A percentile compares a stretch with the other conserved stretches of the same genome.
phyloP scores from a whole-genome alignment of 768 basidiomycete genomes.

The Lyophyllum atratum region DNA sequence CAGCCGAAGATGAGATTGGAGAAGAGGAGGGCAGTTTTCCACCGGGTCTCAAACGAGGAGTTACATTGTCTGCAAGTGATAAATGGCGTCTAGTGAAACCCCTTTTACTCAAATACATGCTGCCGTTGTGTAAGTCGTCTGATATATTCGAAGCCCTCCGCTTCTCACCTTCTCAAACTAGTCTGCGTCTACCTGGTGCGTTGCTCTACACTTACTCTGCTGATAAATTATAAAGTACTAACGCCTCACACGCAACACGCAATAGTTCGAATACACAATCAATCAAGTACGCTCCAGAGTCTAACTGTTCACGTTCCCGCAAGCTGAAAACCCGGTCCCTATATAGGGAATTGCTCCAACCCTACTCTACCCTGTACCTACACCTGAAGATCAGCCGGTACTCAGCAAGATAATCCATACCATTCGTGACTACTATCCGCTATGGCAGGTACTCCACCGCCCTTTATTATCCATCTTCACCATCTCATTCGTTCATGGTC shows the following conservation, averaged over 20 bases:
- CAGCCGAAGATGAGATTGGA: slow-evolving; percentile 37
- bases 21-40: slow-evolving; percentile 42
- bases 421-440: slow-evolving; percentile 90
- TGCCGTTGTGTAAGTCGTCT: slow-evolving; percentile 78
- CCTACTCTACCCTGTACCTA: slow-evolving; percentile 83
- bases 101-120: slow-evolving; percentile 81
- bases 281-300: slow-evolving; percentile 59
- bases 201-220: no score
- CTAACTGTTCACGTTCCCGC: background rate
- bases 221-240: background rate
- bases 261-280: slow-evolving; percentile 87
- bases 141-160: background rate
- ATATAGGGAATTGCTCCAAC: slow-evolving; percentile 85
- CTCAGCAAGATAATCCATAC: slow-evolving; percentile 80
- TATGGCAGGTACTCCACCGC: slow-evolving; percentile 74
- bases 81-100: slow-evolving; percentile 85
- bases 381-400: slow-evolving; percentile 54
- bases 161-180: slow-evolving; percentile 12
- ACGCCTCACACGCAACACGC: slow-evolving; percentile 9
- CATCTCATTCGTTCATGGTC: background rate
- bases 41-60: slow-evolving; percentile 40
- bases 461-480: background rate
- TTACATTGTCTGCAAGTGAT: slow-evolving; percentile 64
- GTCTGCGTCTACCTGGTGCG: slow-evolving; percentile 50
- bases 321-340: background rate